Conservation (phyloP, 495 filamentous ascomycete species). For the Pyrenula massariospora region DNA sequence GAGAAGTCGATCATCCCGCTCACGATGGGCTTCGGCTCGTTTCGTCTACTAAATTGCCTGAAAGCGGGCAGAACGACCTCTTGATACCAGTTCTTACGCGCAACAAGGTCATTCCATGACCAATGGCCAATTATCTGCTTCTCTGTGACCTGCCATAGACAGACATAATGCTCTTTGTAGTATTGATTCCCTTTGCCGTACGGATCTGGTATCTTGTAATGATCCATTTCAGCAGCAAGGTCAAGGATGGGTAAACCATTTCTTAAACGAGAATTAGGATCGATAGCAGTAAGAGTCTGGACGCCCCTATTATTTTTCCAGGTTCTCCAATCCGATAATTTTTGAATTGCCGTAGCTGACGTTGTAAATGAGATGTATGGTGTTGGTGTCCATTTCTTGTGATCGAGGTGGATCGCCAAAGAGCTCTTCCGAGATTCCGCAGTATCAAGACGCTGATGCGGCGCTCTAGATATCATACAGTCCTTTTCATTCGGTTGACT, state of each 20-base stretch:
- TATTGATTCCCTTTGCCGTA: constrained; percentile 9
- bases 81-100: constrained; percentile 9
- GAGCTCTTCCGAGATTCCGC: constrained; percentile 5
- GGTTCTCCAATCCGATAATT: constrained; percentile 2
- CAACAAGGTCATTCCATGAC: constrained; percentile 5
- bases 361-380: constrained; percentile 9
- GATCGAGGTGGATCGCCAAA: constrained; percentile 7
- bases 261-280: constrained; percentile 7
- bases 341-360: constrained; percentile 4
- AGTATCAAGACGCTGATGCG: constrained; percentile 4
- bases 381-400: constrained; percentile 6
- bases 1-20: constrained; percentile 2
- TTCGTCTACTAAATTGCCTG: constrained; percentile 1
- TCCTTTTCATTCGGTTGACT: constrained; percentile 3
- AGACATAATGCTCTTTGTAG: constrained; percentile 9
- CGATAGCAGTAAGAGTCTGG: constrained; percentile 7
- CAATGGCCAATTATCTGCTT: constrained; percentile 7
- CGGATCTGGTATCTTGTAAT: constrained; percentile 6
- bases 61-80: constrained; percentile 10
- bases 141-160: constrained; percentile 9
- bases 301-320: constrained; percentile 3
- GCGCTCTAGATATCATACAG: constrained; percentile 7
- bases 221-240: constrained; percentile 6
- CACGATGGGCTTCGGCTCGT: neutral
- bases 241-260: constrained; percentile 7